Evolutionary conservation across 176 grass and related monocot genomes (phyloP), one percentile per base, ranked within the genome.

Genomic region (Carex littledalei): DNA sequence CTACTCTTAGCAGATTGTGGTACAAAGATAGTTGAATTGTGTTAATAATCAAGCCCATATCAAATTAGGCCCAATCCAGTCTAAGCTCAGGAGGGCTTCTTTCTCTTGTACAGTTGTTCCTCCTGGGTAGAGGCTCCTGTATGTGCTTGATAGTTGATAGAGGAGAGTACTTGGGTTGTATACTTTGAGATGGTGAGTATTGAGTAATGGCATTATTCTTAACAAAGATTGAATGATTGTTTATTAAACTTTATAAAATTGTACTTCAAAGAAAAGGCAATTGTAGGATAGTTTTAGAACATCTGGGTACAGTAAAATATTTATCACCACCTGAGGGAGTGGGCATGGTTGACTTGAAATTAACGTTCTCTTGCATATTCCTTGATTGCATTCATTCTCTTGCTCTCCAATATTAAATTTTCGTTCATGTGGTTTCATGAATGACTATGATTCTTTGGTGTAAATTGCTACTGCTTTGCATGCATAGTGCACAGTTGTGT

Each of bases 241-340:
- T 54, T 76, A 53, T 67, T 67, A 2, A 34, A 29, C 1, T n/a
- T 60, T 20, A n/a, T 60, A 60, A 17, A 63, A 63, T 63, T 63
- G 6, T 24, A 63, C 57, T 59, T 47, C 63, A 81, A 60, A 37
- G 69, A 14, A 65, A 69, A 18, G 52, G 8, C 45, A 62, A 84
- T 31, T 18, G 11, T 71, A 81, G 81, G 81, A 17, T 49, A 35
- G 16, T 24, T 13, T 84, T 52, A 82, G 52, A 77, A 78, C 63
- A 67, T 67, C 10, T 65, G 1, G 13, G 12, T 67, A 5, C 5
- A 67, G 63, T 15, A 67, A 13, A 1, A 15, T 35, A 17, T 35
- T 67, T 35, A 16, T 5, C 21, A 63, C n/a, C 60, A 63, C 8
- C 20, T 35, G 64, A 13, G 32, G 8, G 29, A 67, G 12, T 35